Base-by-base conservation (phyloP, 306 rosid genomes). In the Echinosophora koreensis region DNA sequence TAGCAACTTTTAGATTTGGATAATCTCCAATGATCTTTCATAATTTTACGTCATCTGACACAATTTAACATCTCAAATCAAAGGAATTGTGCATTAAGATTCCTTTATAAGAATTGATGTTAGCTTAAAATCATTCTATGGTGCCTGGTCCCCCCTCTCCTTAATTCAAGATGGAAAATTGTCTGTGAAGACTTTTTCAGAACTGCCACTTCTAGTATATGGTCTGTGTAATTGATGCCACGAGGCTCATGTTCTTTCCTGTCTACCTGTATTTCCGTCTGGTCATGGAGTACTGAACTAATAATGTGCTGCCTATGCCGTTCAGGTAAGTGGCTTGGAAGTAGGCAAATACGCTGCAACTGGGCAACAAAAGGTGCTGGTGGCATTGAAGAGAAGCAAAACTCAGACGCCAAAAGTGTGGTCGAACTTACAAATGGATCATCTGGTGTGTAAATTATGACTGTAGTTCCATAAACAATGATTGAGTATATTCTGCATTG, bases 331-430 rank as follows among this genome's bases (percentile, higher is more conserved):
- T 95, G 99, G 99, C 97, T 95, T 63, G 97, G 97, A 66, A 95
- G 97, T 76, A 87, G 99, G 71, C 99, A 92, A 82, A 95, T 92
- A 71, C 97, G 97, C 17, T 95, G 97, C 78, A 95, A 95, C 84
- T 95, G 99, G 99, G 99, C 99, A 58, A 88, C 96, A 46, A 95
- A 95, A 85, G 99, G 97, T 80, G 97, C 99, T 70, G 90, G 74
- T 17, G 61, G 90, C 44, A 90, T 37, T 66, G 99, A 92, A 39
- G 99, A 95, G 79, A 92, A 89, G 85, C 92, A 83, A 85, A 89
- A 75, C 77, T 83, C 93, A 61, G 99, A 95, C 37, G 70, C 85
- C 28, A 95, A 95, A 81, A 90, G 92, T 73, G 91, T 92, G 68
- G 96, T 91, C 63, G 99, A 95, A 85, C 90, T 92, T 52, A 89